These are phyloP conservation scores for Thalia dealbata DNA, from an alignment of 176 grass and related monocot genomes.

Conservation along the genomic window DNA sequence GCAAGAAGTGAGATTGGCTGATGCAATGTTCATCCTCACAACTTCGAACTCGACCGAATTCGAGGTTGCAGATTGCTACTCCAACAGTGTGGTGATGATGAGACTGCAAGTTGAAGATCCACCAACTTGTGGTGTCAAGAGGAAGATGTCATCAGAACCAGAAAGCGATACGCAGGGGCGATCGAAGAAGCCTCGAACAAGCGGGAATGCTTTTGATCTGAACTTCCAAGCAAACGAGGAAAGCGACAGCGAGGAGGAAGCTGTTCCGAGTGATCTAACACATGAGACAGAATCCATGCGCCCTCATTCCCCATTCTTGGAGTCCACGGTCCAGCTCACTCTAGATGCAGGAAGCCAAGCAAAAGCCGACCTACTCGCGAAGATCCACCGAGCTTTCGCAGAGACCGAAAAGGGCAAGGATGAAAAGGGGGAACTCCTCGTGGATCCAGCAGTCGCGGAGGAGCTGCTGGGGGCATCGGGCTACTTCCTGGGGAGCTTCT, in stretches of 20 bases:
- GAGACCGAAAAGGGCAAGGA: not conserved
- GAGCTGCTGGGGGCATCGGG: slow-evolving; percentile 7
- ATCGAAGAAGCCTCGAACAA: slow-evolving; percentile 2
- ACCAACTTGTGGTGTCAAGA: slow-evolving; percentile 27
- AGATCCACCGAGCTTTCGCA: not conserved
- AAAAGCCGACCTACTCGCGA: not conserved
- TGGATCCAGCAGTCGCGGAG: not conserved
- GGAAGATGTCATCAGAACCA: slow-evolving; percentile 26
- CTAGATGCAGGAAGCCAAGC: not conserved
- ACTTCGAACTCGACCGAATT: slow-evolving; percentile 17
- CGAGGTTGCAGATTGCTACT: not conserved
- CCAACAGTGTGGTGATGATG: slow-evolving; percentile 8
- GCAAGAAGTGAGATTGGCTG: not conserved
- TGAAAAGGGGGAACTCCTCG: not conserved
- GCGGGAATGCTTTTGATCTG: not conserved
- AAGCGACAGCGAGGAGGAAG: slow-evolving; percentile 21
- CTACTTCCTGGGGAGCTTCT: slow-evolving; percentile 13
- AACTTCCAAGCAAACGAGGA: slow-evolving; percentile 12
- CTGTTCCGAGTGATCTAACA: slow-evolving; percentile 63
- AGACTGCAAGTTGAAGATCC: slow-evolving; percentile 19
- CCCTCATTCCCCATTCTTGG: not conserved
- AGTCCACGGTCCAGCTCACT: slow-evolving; percentile 5
- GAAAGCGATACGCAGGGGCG: not conserved
- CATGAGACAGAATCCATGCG: slow-evolving; percentile 25
- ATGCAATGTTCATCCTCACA: slow-evolving; percentile 39